Evolutionary conservation across 805 yeast genomes (phyloP), one percentile per base, ranked within the genome.

Genomic region (Lachancea fermentati): DNA sequence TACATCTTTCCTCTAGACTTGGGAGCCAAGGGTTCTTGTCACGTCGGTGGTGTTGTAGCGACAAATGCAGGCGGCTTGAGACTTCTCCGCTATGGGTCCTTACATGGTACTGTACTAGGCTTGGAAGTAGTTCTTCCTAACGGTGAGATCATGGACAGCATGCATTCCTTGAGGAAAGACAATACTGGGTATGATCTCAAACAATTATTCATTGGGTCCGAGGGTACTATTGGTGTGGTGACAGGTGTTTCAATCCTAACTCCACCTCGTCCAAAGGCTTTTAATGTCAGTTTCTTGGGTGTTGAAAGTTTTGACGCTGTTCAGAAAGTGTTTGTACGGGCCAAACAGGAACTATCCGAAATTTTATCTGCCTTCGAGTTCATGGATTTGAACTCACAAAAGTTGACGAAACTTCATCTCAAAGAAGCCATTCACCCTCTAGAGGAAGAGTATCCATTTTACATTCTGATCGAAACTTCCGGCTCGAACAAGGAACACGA

Each of bases 21-120:
- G 46, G 97, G 97, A 43, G 97, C 97, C 29, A 89, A 89, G 66
- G 97, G 97, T 11, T 86, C 96, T 2, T 91, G 97, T 60, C 95
- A 86, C 52, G 81, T 91, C 46, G 97, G 97, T 51, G 97, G 97
- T 49, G 85, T 81, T 39, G 91, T 87, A 32, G 95, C 96, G 14
- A 87, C 96, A 14, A 91, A 91, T 60, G 97, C 97, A 4, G 97
- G 97, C 57, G 97, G 97, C 1, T 72, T 89, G 52, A 71, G 97
- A 57, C 69, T 89, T 37, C 66, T 89, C 46, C 74, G 95, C 51
- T 89, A 87, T 59, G 97, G 97, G 2, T 85, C 95, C 4, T 73
- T 89, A 49, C 97, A 91, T 57, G 97, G 97, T 3, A 69, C 87
- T 16, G 95, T 89, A 0, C 67, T 89, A 35, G 97, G 97, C 1